These are phyloP conservation scores for Pleurotus tuoliensis DNA, from an alignment of 768 basidiomycete species.

Conservation along the genomic window DNA sequence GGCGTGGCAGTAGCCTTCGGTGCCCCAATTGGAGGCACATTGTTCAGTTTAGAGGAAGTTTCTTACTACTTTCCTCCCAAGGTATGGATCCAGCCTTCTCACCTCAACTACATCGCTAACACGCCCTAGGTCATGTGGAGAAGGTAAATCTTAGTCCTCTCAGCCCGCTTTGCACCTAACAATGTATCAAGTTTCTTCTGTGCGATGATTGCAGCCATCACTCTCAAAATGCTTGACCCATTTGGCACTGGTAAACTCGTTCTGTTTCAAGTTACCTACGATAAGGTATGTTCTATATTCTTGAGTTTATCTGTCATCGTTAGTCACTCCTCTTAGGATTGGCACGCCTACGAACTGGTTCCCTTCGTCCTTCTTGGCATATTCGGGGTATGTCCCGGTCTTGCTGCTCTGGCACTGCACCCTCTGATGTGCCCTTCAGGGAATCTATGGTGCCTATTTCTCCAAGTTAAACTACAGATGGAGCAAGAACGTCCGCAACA, in stretches of 20 bases:
- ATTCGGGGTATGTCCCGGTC: constrained; percentile 63
- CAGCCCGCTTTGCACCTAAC: constrained; percentile 16
- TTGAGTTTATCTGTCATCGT: neutral
- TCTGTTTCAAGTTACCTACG: constrained; percentile 87
- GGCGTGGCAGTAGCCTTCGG: constrained; percentile 98
- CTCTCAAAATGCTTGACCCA: constrained; percentile 88
- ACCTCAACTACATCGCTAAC: neutral
- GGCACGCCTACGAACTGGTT: constrained; percentile 86
- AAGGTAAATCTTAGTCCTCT: constrained; percentile 47
- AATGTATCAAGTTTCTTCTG: constrained; percentile 79
- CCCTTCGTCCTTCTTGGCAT: constrained; percentile 84
- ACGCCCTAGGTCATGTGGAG: constrained; percentile 82
- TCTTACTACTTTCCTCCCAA: constrained; percentile 97
- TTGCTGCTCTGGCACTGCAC: neutral
- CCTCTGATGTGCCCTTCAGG: constrained; percentile 39
- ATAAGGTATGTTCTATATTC: constrained; percentile 46
- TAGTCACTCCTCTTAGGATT: constrained; percentile 52
- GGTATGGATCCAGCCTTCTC: constrained; percentile 28
- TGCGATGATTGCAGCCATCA: constrained; percentile 95
- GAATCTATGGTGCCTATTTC: constrained; percentile 91
- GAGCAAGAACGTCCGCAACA: constrained; percentile 78
- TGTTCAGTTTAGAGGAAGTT: constrained; percentile 94
- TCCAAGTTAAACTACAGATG: constrained; percentile 89
- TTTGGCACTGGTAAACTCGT: constrained; percentile 95
- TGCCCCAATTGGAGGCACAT: constrained; percentile 89